Evolutionary conservation across 163 green algal genomes (phyloP), one percentile per base, ranked within the genome.

Genomic region (Coccomyxa subellipsoidea): DNA sequence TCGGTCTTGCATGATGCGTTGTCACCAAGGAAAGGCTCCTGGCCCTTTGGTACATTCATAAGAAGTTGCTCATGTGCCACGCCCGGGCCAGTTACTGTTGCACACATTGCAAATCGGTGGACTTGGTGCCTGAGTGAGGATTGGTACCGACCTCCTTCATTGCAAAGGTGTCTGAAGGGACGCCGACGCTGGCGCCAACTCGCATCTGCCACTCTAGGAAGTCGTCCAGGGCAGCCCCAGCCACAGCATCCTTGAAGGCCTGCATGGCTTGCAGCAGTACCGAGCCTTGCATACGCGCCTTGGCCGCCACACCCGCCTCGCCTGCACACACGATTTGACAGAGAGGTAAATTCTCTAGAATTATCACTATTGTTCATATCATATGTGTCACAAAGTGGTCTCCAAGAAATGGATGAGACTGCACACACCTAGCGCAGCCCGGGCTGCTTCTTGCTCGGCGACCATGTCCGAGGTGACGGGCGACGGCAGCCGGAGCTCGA

Each of bases 161-260:
- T 27, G 5, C 47, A 59, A 18, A 59, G 47, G 47, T 18, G 23
- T 59, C 47, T 18, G 5, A 18, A 59, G 47, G 47, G 47, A 59
- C 47, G 47, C 47, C 47, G 5, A 59, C 47, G 47, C 47, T 79
- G 72, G 31, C 72, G 32, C 25, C 39, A 7, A 79, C 72, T 32
- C 12, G 21, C 23, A 1, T 18, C 47, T 96, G 91, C 95, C 95
- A 99, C 18, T 91, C 82, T 38, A 98, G 81, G 84, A 99, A 99
- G 80, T 99, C 96, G 12, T 82, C 90, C 25, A 99, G 89, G 25
- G 85, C 81, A 39, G 87, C 88, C 5, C 91, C 90, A 8, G 93
- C 92, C 81, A 99, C 98, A 69, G 94, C 95, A 8, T 95, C 96
- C 86, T 99, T 99, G 92, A 99, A 99, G 0, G 95, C 94, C 0